These are phyloP conservation scores for Eucalyptus microcorys DNA, from an alignment of 345 rosid species.

Conservation along the genomic window DNA sequence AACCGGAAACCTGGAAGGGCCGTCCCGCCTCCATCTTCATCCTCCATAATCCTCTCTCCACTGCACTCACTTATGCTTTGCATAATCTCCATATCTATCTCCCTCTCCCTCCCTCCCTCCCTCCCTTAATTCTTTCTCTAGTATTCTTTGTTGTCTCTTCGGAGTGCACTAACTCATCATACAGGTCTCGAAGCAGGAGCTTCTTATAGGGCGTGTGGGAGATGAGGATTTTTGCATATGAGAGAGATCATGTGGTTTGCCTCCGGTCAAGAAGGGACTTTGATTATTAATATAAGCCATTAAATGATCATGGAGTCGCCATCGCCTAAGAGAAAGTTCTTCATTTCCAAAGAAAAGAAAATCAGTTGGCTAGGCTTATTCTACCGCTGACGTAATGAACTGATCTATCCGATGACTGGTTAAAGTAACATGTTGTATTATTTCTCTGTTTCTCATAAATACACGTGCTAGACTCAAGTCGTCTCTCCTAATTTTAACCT, in stretches of 20 bases:
- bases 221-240: background rate
- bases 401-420: background rate
- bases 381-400: background rate
- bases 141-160: background rate
- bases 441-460: background rate
- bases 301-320: background rate
- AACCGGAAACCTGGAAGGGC: slow-evolving; percentile 13
- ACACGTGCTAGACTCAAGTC: background rate
- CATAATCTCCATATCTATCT: background rate
- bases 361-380: background rate
- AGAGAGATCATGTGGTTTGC: background rate
- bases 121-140: background rate
- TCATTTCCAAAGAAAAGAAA: background rate
- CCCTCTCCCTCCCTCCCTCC: background rate
- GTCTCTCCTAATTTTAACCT: background rate
- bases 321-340: background rate
- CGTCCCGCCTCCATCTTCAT: background rate
- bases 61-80: background rate
- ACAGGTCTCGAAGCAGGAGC: background rate
- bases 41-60: background rate
- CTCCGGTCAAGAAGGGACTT: background rate
- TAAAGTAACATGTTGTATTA: background rate
- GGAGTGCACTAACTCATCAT: background rate
- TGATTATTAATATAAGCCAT: background rate
- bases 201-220: background rate